Percentiles rank a stretch among this genome's conserved stretches.
Conservation (phyloP, 2,329 filamentous ascomycete species). For the Decorospora gaudefroyi region DNA sequence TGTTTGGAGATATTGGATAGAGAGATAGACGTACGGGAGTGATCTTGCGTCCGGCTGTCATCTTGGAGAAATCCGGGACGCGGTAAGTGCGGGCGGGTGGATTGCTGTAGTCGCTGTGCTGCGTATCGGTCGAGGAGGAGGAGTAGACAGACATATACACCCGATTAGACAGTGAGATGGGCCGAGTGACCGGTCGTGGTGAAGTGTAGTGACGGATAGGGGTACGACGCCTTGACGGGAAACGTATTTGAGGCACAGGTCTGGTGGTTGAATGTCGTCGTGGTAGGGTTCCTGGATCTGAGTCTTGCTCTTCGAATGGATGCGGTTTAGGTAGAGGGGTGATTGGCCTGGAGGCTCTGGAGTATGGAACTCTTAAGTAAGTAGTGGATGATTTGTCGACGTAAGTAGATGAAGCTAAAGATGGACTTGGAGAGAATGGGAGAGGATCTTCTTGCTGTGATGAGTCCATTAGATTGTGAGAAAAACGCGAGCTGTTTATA, state of each 20-base stretch:
- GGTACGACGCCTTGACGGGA: slow-evolving; percentile 1
- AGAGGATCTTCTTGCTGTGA: slow-evolving; percentile 13
- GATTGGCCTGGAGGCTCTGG: slow-evolving; percentile 1
- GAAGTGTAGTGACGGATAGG: slow-evolving; percentile 1
- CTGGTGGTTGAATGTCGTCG: slow-evolving; percentile 1
- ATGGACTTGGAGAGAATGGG: slow-evolving; percentile 14
- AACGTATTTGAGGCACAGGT: slow-evolving; percentile 10
- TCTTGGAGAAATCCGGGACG: slow-evolving; percentile 28
- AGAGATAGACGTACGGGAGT: slow-evolving; percentile 25
- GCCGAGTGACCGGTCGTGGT: slow-evolving; percentile 2
- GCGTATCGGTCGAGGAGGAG: slow-evolving; percentile 23
- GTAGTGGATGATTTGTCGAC: slow-evolving; percentile 16
- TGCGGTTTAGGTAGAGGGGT: slow-evolving; percentile 7
- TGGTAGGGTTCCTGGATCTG: background rate
- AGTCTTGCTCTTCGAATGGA: slow-evolving; percentile 8
- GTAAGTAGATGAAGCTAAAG: slow-evolving; percentile 9
- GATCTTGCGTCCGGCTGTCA: slow-evolving; percentile 34
- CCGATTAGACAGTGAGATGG: slow-evolving; percentile 6
- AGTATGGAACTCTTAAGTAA: slow-evolving; percentile 26
- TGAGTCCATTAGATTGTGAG: slow-evolving; percentile 13
- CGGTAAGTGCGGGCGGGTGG: slow-evolving; percentile 34
- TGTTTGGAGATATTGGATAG: background rate
- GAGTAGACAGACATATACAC: slow-evolving; percentile 32
- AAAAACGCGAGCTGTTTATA: slow-evolving; percentile 21
- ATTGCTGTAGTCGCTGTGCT: slow-evolving; percentile 31